phyloP scores from a whole-genome alignment of 1,139 yeast species.

The Keqinozyma sinolaborantium region DNA sequence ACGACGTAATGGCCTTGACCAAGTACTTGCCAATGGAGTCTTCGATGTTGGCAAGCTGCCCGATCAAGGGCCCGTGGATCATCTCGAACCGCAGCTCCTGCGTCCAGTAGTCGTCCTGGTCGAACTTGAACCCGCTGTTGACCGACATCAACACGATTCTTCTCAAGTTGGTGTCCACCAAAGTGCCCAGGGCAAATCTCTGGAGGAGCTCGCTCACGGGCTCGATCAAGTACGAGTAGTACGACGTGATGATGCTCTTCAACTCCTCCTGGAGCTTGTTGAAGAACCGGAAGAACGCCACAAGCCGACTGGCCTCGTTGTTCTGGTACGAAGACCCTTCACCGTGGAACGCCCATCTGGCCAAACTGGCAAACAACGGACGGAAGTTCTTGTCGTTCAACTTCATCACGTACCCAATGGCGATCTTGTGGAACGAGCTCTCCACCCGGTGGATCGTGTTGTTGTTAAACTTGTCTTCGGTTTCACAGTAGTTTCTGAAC shows the following conservation, averaged over 20 bases:
- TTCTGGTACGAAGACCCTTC: constrained; percentile 53
- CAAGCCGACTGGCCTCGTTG: constrained; percentile 51
- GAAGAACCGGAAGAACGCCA: constrained; percentile 83
- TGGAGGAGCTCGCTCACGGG: constrained; percentile 55
- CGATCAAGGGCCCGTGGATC: constrained; percentile 57
- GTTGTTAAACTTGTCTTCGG: constrained; percentile 46
- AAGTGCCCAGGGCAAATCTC: constrained; percentile 39
- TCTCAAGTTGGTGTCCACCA: constrained; percentile 56
- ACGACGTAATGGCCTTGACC: constrained; percentile 74
- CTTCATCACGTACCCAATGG: constrained; percentile 78
- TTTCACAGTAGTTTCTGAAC: constrained; percentile 47
- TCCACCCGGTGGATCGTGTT: constrained; percentile 83
- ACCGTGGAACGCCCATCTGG: constrained; percentile 91
- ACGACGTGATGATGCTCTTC: constrained; percentile 83
- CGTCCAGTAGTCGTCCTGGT: constrained; percentile 93
- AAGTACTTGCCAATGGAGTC: constrained; percentile 70
- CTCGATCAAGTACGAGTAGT: constrained; percentile 82
- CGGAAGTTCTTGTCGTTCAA: constrained; percentile 91
- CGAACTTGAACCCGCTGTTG: constrained; percentile 78
- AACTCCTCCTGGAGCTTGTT: constrained; percentile 79
- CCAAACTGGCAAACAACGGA: constrained; percentile 82
- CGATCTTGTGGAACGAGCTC: constrained; percentile 68
- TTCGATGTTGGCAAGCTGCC: constrained; percentile 66
- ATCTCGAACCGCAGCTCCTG: constrained; percentile 79
- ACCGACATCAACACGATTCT: constrained; percentile 71